A percentile compares a stretch with the other conserved stretches of the same genome.
Conservation (phyloP, 2,329 filamentous ascomycete genomes). For the Ceratocystis diversiconidia region DNA sequence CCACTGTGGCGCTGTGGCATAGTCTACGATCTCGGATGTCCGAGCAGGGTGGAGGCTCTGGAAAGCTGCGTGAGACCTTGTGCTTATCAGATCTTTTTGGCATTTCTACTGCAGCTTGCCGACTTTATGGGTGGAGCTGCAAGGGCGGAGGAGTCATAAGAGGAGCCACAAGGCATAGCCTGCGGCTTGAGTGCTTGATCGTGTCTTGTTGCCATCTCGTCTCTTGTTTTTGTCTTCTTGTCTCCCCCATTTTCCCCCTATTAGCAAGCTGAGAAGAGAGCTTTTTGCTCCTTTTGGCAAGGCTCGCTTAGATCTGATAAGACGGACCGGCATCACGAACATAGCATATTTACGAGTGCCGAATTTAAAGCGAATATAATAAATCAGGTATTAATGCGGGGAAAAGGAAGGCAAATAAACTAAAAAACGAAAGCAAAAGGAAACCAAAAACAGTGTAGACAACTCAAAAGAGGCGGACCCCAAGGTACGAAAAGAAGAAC, state of each 20-base stretch:
- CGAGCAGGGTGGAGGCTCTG: not conserved
- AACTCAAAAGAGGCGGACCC: not conserved
- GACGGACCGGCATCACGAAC: not conserved
- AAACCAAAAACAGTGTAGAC: not conserved
- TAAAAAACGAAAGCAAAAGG: not conserved
- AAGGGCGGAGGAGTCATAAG: not conserved
- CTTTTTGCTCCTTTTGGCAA: not conserved
- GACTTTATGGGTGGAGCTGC: not conserved
- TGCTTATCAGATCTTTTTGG: slow-evolving; percentile 10
- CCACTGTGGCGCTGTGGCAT: not conserved
- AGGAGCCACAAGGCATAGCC: not conserved
- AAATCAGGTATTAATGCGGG: not conserved
- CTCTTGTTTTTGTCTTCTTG: too few species aligned
- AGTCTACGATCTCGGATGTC: not conserved
- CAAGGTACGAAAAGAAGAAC: slow-evolving; percentile 6
- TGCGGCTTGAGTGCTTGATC: not conserved
- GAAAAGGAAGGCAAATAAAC: not conserved
- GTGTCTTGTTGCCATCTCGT: not conserved
- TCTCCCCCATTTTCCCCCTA: not conserved
- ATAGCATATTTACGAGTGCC: not conserved
- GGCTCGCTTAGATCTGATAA: not conserved
- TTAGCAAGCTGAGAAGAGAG: not conserved
- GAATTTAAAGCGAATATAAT: not conserved
- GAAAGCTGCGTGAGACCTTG: not conserved
- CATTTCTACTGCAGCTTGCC: not conserved